Evolutionary conservation across 495 filamentous ascomycete genomes (phyloP), one percentile per base, ranked within the genome.

Genomic region (Pyrenopolyporus hunteri): DNA sequence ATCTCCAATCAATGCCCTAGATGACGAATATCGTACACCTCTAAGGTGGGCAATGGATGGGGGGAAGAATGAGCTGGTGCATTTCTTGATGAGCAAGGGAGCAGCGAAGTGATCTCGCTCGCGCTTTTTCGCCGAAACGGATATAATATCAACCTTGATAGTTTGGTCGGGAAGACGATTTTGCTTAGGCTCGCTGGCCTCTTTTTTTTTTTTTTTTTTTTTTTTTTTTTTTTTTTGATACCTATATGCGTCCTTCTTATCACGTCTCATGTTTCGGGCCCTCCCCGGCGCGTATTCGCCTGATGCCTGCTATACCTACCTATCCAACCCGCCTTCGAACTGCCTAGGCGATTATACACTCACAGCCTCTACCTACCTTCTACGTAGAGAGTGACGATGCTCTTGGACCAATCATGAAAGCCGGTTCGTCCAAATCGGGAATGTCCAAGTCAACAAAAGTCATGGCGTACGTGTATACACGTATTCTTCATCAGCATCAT

Each of bases 1-100:
- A 9, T 72, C 66, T 1, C 68, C 72, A 5, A 60, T 73, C 17
- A 70, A 75, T 25, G 60, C 59, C 4, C 28, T 64, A 9, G 74
- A 76, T 31, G 39, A 52, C 11, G 66, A 70, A 22, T 59, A 67
- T 3, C 62, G 70, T 23, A 75, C 73, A 7, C 62, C 74, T 4
- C 13, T 64, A 9, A 55, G 56, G 14, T 65, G 50, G 62, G 56
- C 56, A 13, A 56, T 65, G 50, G 56, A 65, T 19, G 45, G 56
- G 6, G 56, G 62, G 7, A 60, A 55, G 37, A 57, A 60, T 31
- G 62, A 57, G 28, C 22, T 60, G 13, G 51, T 65, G 6, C 50
- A 60, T 36, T 60, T 65, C 28, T 28, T 65, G 25, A 42, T 65
- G 26, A 64, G 45, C 4, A 56, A 65, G 32, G 55, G 62, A 8